A percentile compares a stretch with the other conserved stretches of the same genome.
phyloP scores from a whole-genome alignment of 2,329 filamentous ascomycete genomes.

The Penicillium psychrosexuale region DNA sequence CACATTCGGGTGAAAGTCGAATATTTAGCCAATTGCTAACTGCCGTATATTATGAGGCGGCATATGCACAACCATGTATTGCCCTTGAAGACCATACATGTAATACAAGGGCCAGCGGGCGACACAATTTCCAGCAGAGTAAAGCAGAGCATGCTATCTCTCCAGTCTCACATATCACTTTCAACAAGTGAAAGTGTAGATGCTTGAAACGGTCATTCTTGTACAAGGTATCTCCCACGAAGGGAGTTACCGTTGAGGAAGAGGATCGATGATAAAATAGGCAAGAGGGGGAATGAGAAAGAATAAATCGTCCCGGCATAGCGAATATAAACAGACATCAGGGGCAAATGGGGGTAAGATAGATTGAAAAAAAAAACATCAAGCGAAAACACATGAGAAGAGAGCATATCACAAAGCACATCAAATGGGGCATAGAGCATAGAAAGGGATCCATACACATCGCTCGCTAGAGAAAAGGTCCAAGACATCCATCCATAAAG shows the following conservation, averaged over 20 bases:
- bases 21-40: background rate
- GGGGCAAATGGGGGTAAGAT: conserved; percentile 8
- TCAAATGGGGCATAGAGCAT: conserved; percentile 21
- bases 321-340: conserved; percentile 19
- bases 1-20: background rate
- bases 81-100: background rate
- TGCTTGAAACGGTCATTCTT: conserved; percentile 20
- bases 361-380: conserved; percentile 14
- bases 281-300: conserved; percentile 9
- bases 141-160: background rate
- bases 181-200: background rate
- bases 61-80: background rate
- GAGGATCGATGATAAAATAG: conserved; percentile 2
- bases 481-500: conserved; percentile 33
- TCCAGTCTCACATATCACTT: background rate
- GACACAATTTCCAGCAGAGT: background rate
- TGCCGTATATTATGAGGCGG: background rate
- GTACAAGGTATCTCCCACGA: conserved; percentile 25
- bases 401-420: conserved; percentile 9
- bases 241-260: conserved; percentile 12
- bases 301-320: conserved; percentile 14
- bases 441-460: conserved; percentile 29
- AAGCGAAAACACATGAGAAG: conserved; percentile 10
- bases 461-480: conserved; percentile 35
- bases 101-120: background rate